These are phyloP conservation scores for Mortierella claussenii DNA, from an alignment of 192 early-diverging fungal genomes.

Conservation along the genomic window DNA sequence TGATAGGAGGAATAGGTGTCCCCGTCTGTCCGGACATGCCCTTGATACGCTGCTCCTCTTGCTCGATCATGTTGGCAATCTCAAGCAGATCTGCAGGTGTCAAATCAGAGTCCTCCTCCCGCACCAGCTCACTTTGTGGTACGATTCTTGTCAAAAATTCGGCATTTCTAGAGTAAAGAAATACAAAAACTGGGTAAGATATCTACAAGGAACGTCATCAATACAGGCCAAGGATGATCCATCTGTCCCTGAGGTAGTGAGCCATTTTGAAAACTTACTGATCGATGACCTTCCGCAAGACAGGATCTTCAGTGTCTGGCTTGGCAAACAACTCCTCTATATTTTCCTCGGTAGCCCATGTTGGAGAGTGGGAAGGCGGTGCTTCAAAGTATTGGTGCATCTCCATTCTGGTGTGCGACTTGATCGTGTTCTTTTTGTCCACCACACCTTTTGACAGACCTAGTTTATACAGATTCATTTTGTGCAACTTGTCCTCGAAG, in stretches of 20 bases:
- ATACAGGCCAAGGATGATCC: too few relatives aligned
- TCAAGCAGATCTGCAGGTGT: slow-evolving; percentile 43
- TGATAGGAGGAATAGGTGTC: too few relatives aligned
- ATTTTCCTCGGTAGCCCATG: slow-evolving; percentile 21
- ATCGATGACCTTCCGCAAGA: slow-evolving; percentile 17
- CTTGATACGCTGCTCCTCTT: slow-evolving; percentile 24
- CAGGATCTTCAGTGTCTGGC: slow-evolving; percentile 29
- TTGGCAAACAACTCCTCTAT: slow-evolving; percentile 12
- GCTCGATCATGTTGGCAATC: slow-evolving; percentile 28
- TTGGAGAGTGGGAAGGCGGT: slow-evolving; percentile 10
- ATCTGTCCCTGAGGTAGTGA: too few relatives aligned
- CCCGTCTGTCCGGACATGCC: too few relatives aligned
- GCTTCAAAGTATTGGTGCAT: slow-evolving; percentile 67
- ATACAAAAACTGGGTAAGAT: too few relatives aligned
- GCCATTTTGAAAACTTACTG: slow-evolving; percentile 12
- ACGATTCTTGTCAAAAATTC: slow-evolving; percentile 11
- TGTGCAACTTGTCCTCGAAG: slow-evolving; percentile 69
- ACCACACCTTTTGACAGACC: slow-evolving; percentile 73
- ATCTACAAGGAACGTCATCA: not conserved
- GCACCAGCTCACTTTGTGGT: slow-evolving; percentile 28
- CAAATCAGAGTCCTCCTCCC: slow-evolving; percentile 39
- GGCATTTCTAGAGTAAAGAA: slow-evolving; percentile 8
- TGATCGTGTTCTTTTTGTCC: slow-evolving; percentile 65
- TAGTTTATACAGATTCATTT: slow-evolving; percentile 79
- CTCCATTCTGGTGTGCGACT: slow-evolving; percentile 55